Evolutionary conservation across 495 filamentous ascomycete species (phyloP).

Genomic region (Alectoria sarmentosa): DNA sequence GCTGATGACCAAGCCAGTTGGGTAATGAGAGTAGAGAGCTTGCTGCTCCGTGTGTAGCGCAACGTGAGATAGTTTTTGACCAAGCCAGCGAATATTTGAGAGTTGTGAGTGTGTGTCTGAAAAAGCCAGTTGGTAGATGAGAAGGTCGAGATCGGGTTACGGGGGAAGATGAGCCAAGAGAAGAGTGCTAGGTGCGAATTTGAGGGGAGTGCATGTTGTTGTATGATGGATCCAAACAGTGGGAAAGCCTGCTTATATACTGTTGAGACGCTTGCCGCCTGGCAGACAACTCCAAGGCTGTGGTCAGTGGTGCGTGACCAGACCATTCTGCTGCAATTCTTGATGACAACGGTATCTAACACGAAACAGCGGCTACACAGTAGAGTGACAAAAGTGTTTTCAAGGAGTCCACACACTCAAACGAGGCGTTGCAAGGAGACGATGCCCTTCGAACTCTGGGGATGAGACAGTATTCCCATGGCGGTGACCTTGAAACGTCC

Average conservation of each 20-base stretch:
- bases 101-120: too few species aligned
- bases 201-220: not conserved
- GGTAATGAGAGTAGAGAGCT: too few species aligned
- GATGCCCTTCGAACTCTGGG: too few species aligned
- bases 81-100: too few species aligned
- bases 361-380: not conserved
- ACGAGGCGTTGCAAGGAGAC: too few species aligned
- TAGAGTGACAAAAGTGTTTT: not conserved
- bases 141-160: not conserved
- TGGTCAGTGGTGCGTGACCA: too few species aligned
- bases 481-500: too few species aligned
- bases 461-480: too few species aligned
- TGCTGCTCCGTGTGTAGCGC: too few species aligned
- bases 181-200: not conserved
- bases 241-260: not conserved
- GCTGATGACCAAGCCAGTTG: not conserved
- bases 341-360: not conserved
- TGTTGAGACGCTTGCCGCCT: not conserved
- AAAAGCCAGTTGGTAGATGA: not conserved
- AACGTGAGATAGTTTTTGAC: too few species aligned
- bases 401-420: not conserved
- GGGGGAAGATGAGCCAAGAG: not conserved
- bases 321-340: not conserved
- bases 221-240: not conserved
- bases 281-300: not conserved